These are phyloP conservation scores for Begonia peltatifolia DNA, from an alignment of 306 rosid species.

Conservation along the genomic window DNA sequence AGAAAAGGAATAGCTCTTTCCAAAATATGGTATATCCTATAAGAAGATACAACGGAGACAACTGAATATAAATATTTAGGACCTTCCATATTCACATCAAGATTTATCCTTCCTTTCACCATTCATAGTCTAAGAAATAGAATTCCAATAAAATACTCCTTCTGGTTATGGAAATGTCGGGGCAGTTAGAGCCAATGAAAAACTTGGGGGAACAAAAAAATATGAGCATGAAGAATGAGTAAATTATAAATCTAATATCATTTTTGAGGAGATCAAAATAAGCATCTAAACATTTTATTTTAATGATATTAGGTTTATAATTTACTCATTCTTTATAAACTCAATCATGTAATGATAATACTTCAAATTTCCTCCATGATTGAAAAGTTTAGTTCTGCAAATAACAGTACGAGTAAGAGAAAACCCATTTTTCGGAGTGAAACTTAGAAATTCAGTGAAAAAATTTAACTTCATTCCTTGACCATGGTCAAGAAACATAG, in stretches of 20 bases:
- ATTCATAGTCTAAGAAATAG: too few species aligned
- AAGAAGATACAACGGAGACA: constrained; percentile 1
- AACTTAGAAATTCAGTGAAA: not conserved
- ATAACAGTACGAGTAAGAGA: too few species aligned
- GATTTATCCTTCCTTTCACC: too few species aligned
- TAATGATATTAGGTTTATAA: too few species aligned
- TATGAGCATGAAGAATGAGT: not conserved
- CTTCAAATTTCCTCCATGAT: too few species aligned
- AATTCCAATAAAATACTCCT: not conserved
- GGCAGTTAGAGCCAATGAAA: not conserved
- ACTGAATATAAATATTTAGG: not conserved
- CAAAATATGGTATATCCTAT: constrained; percentile 19
- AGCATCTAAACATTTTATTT: too few species aligned
- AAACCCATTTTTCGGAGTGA: too few species aligned
- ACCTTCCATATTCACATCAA: not conserved
- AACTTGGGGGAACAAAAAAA: not conserved
- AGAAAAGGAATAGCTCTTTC: constrained; percentile 33
- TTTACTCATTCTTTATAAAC: too few species aligned
- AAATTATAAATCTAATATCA: too few species aligned
- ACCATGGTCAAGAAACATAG: not conserved
- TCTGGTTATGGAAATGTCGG: not conserved
- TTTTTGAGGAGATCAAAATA: too few species aligned
- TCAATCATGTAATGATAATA: too few species aligned
- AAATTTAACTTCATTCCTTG: not conserved
- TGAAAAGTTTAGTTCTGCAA: too few species aligned